A percentile compares a stretch with the other conserved stretches of the same genome.
phyloP scores from a whole-genome alignment of 164 flowering plant species.

The Chimonanthus praecox region DNA sequence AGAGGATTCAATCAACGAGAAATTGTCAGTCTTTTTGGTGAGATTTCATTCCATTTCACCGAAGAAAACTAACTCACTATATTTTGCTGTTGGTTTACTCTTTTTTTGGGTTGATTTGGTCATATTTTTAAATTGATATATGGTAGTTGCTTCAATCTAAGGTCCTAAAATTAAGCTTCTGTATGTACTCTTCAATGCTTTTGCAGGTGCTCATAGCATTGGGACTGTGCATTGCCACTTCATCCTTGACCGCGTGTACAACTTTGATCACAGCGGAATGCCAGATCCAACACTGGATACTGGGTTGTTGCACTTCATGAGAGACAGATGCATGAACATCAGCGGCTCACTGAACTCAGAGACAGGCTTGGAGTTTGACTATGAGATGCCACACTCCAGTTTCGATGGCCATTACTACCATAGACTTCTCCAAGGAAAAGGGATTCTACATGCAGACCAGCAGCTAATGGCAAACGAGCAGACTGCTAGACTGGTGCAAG shows the following conservation, averaged over 20 bases:
- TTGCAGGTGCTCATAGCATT: constrained; percentile 27
- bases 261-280: constrained; percentile 14
- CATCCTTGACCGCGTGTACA: constrained; percentile 17
- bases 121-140: background rate
- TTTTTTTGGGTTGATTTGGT: background rate
- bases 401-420: constrained; percentile 39
- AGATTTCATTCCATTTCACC: background rate
- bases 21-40: constrained; percentile 47
- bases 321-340: constrained; percentile 15
- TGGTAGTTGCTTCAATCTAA: too few relatives aligned
- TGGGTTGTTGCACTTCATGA: constrained; percentile 11
- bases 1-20: constrained; percentile 46
- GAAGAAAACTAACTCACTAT: background rate
- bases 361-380: constrained; percentile 13
- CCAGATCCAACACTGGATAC: constrained; percentile 23
- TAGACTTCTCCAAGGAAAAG: constrained; percentile 32
- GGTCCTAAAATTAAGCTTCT: too few relatives aligned
- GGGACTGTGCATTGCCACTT: constrained; percentile 21
- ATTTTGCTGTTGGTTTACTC: background rate
- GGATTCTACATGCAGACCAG: constrained; percentile 49
- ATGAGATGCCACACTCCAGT: constrained; percentile 13
- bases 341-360: constrained; percentile 7
- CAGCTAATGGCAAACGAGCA: constrained; percentile 40
- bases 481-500: constrained; percentile 31
- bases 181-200: background rate